Evolutionary conservation across 2,329 filamentous ascomycete species (phyloP), one percentile per base, ranked within the genome.

Genomic region (Fusarium staphyleae): DNA sequence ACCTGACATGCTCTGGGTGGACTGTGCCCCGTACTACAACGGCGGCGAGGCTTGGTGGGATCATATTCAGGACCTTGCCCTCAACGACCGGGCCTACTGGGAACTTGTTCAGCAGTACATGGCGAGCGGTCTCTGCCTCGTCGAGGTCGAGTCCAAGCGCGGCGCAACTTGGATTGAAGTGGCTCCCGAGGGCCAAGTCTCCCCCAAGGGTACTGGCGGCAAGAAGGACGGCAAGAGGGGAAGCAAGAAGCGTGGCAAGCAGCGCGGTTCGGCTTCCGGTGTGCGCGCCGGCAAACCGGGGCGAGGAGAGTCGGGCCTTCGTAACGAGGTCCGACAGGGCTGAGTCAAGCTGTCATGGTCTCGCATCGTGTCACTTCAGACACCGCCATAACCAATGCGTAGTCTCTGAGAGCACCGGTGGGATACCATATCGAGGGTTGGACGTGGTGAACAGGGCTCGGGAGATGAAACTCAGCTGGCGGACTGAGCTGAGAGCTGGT

Each of bases 1-100:
- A 2, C 37, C 53, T 5, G 63, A 63, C 28, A 66, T 66, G 26
- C 51, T 66, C 12, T 64, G 58, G 55, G 40, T 56, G 11, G 52
- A 55, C 26, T 22, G 39, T 13, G 43, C 45, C 18, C 48, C 55
- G 36, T 33, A 28, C 41, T 48, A 44, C 26, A 43, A 22, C 14
- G 30, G 24, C 2, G 18, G 45, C 13, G 29, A 48, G 7, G 10
- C 7, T n/a, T 66, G 62, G 59, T 62, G 59, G 60, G 34, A 34
- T 13, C 15, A 37, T 3, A 40, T 66, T 16, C 45, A 36, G 6
- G 29, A 44, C 6, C 15, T 24, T n/a, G 55, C 49, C 9, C 22
- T 7, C 6, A 26, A 48, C 2, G 55, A 66, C 15, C 28, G 40
- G 6, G 14, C 40, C 5, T 29, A 42, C 10, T 69, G 66, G 66